Conservation (phyloP, 768 basidiomycete species). For the Lepiota venenata region DNA sequence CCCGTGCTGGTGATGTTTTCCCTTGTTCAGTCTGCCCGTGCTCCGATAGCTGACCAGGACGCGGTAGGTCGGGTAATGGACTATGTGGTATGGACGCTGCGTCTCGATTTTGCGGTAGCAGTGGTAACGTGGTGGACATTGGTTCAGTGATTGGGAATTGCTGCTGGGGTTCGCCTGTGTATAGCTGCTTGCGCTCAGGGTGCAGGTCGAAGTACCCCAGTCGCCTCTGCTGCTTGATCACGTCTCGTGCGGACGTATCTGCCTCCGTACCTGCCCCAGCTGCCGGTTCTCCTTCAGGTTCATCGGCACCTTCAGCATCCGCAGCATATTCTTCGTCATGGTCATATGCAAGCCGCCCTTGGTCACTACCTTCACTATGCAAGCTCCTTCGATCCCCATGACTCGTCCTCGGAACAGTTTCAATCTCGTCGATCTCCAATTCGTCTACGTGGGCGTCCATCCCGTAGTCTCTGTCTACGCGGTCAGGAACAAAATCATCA, state of each 20-base stretch:
- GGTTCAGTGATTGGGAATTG: too few species aligned
- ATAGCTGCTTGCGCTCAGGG: slow-evolving; percentile 57
- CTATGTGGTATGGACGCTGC: neutral
- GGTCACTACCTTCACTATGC: slow-evolving; percentile 24
- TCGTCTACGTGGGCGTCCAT: slow-evolving; percentile 47
- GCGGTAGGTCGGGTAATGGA: slow-evolving; percentile 1
- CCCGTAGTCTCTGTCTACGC: slow-evolving; percentile 30
- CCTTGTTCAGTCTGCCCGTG: neutral
- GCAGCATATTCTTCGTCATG: slow-evolving; percentile 20
- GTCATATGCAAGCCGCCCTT: slow-evolving; percentile 23
- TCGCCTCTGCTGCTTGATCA: slow-evolving; percentile 38
- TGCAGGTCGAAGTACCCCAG: slow-evolving; percentile 78
- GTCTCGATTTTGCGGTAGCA: too few species aligned
- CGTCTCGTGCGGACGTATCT: slow-evolving; percentile 24
- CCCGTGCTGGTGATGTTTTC: neutral
- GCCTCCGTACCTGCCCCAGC: slow-evolving; percentile 13
- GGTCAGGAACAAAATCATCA: slow-evolving; percentile 28
- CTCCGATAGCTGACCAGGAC: neutral
- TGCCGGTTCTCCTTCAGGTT: slow-evolving; percentile 9
- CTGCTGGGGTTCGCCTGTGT: slow-evolving; percentile 11
- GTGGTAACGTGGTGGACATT: too few species aligned
- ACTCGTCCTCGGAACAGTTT: slow-evolving; percentile 30
- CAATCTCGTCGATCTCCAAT: slow-evolving; percentile 33
- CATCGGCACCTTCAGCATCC: slow-evolving; percentile 4
- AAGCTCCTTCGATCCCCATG: slow-evolving; percentile 20